Percentiles rank a stretch among this genome's conserved stretches.
These are phyloP conservation scores for Rhizoctonia solani DNA, from an alignment of 1,284 basidiomycete genomes.

Conservation along the genomic window DNA sequence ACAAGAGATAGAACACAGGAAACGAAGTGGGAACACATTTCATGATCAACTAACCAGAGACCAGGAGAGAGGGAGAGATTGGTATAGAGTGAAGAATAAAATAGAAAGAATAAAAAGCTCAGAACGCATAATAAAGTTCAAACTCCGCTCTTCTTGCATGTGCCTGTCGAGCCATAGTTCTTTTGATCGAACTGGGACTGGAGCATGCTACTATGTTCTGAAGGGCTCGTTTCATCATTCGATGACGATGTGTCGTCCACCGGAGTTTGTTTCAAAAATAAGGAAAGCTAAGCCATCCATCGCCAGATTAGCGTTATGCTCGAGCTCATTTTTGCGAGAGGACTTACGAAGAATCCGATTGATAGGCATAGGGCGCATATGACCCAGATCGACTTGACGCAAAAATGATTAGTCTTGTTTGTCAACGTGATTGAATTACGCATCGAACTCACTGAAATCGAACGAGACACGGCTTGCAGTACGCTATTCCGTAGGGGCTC, in stretches of 20 bases:
- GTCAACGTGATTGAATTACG: not conserved
- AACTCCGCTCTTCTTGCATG: slow-evolving; percentile 25
- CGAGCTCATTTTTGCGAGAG: not conserved
- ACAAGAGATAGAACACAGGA: not conserved
- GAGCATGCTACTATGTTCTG: not conserved
- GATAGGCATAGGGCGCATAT: slow-evolving; percentile 58
- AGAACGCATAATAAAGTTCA: slow-evolving; percentile 25
- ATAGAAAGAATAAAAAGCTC: slow-evolving; percentile 6
- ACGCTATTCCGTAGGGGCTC: slow-evolving; percentile 33
- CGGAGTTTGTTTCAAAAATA: slow-evolving; percentile 32
- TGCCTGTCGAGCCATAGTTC: slow-evolving; percentile 2
- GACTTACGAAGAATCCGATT: slow-evolving; percentile 36
- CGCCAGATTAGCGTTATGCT: slow-evolving; percentile 13
- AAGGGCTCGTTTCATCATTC: slow-evolving; percentile 20
- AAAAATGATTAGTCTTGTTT: slow-evolving; percentile 32
- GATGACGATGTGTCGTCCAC: slow-evolving; percentile 20
- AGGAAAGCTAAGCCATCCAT: slow-evolving; percentile 31
- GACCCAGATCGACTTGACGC: slow-evolving; percentile 60
- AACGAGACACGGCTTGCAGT: slow-evolving; percentile 36
- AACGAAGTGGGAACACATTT: too few species aligned
- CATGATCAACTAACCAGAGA: too few species aligned
- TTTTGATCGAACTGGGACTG: slow-evolving; percentile 23
- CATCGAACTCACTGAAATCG: slow-evolving; percentile 39
- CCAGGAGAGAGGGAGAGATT: too few species aligned
- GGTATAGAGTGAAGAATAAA: slow-evolving; percentile 27